Evolutionary conservation across 139 green algal species (phyloP).

Genomic region (Penium margaritaceum): DNA sequence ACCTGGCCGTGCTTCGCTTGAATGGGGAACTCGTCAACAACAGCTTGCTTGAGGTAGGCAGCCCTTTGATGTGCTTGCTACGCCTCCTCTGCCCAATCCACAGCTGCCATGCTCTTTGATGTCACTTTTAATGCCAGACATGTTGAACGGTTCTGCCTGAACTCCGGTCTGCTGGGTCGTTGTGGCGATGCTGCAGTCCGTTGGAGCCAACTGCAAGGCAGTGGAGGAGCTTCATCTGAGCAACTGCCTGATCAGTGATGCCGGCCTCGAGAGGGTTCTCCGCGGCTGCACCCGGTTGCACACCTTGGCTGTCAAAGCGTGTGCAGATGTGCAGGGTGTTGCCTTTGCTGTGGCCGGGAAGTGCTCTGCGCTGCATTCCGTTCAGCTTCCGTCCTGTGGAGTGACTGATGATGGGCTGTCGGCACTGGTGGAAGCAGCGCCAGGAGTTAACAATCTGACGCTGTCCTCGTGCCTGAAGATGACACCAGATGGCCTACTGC

Average conservation of each 20-base stretch:
- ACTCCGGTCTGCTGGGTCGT: too few relatives aligned
- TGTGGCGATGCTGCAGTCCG: neutral
- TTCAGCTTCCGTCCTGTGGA: conserved; percentile 11
- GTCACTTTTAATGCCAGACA: too few relatives aligned
- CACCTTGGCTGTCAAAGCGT: conserved; percentile 10
- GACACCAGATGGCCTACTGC: neutral
- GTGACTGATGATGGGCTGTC: conserved; percentile 18
- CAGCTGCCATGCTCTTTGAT: too few relatives aligned
- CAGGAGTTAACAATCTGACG: neutral
- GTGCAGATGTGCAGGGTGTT: neutral
- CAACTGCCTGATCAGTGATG: conserved; percentile 24
- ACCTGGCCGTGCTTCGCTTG: conserved; percentile 5
- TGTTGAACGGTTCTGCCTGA: too few relatives aligned
- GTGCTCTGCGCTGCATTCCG: conserved; percentile 3
- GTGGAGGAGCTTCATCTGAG: conserved; percentile 13
- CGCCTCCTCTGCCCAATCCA: too few relatives aligned
- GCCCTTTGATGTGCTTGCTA: too few relatives aligned
- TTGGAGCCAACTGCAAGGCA: conserved; percentile 4
- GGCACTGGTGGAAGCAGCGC: neutral
- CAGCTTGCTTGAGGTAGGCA: too few relatives aligned
- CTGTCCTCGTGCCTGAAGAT: conserved; percentile 9
- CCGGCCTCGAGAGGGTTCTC: conserved; percentile 11
- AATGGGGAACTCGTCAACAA: conserved; percentile 24
- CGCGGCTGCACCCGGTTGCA: conserved; percentile 4
- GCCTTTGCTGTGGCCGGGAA: neutral